phyloP scores from a whole-genome alignment of 768 basidiomycete species.

The Trametes cingulata region DNA sequence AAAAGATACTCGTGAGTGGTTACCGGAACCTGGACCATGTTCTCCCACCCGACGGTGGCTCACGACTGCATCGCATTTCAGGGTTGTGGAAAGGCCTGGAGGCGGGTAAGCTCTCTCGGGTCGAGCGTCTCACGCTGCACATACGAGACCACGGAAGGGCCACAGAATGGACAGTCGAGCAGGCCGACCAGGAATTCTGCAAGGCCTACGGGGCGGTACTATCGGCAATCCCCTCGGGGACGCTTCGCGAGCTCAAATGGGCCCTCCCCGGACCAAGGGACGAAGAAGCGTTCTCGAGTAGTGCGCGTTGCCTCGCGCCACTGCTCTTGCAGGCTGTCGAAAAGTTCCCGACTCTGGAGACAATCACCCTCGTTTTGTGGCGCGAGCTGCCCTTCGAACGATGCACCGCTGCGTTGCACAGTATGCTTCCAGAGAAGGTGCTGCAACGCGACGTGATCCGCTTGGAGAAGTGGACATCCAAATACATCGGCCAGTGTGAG shows the following conservation, averaged over 20 bases:
- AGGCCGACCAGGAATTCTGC: too few species aligned
- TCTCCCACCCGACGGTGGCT: too few species aligned
- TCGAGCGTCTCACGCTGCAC: background rate
- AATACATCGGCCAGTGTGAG: too few species aligned
- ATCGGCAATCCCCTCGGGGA: background rate
- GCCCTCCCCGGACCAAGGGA: background rate
- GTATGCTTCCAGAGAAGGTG: too few species aligned
- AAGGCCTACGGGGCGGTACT: background rate
- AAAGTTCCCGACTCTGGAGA: background rate
- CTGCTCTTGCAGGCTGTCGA: background rate
- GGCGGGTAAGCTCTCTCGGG: too few species aligned
- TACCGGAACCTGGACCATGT: background rate
- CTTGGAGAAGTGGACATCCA: too few species aligned
- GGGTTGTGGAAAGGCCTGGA: too few species aligned
- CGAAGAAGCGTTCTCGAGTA: background rate
- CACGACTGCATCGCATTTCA: too few species aligned
- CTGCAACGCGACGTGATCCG: too few species aligned
- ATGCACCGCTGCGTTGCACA: too few species aligned
- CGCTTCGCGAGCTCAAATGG: background rate
- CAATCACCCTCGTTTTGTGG: background rate
- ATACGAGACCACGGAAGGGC: background rate
- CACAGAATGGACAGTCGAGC: too few species aligned
- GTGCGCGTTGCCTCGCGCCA: background rate
- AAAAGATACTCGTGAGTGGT: background rate
- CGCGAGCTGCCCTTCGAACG: background rate